Evolutionary conservation across 768 basidiomycete species (phyloP), one percentile per base, ranked within the genome.

Genomic region (Mycena metata): DNA sequence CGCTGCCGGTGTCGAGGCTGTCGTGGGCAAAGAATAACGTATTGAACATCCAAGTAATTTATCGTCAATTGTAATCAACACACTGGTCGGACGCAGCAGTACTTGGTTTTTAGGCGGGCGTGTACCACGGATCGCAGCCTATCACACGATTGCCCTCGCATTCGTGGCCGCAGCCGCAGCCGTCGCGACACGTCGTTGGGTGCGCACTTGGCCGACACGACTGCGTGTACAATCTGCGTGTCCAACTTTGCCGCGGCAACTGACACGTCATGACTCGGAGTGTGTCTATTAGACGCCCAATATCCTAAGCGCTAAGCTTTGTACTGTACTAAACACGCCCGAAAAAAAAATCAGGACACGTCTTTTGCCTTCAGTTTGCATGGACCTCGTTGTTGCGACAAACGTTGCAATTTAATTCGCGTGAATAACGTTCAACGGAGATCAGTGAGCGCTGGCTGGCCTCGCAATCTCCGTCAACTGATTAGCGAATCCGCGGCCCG

Each of bases 81-180:
- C 30, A 12, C 52, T 52, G 49, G 45, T 42, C 41, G 43, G 51
- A 21, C 30, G 30, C 30, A 30, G 30, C 30, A 30, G 30, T 30
- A 30, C 30, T 30, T 30, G 30, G 30, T 30, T 30, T 30, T 30
- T 30, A 30, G 30, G 30, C 30, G 30, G 30, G 30, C 30, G 30
- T 30, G 30, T 30, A 57, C 30, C 35, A 30, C n/a, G 60, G 52
- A 43, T 64, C 64, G 64, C 64, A 64, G 64, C 43, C 30, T 30
- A 30, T 30, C 12, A 39, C 51, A 52, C 21, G 17, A 36, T 51
- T 57, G 50, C 41, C 51, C 43, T 8, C 5, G 52, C 23, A 42
- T 62, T 50, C 66, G 66, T 61, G 33, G 9, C 47, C 65, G 58
- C 65, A 66, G 66, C 55, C 60, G 52, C 60, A 67, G 66, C 60